Evolutionary conservation across 1,139 yeast species (phyloP).

Genomic region (Candida sojae): DNA sequence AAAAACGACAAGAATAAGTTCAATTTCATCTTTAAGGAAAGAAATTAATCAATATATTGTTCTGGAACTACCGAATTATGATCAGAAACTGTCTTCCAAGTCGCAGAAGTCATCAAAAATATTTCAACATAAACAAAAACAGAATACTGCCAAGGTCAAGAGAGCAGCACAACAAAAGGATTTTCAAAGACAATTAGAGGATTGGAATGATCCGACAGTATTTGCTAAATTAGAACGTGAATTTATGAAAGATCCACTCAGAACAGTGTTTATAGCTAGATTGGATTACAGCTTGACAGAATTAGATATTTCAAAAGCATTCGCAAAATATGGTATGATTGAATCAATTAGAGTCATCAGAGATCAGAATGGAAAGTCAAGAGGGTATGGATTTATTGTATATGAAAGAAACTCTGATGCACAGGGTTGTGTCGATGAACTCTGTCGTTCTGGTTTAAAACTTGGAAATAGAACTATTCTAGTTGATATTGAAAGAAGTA

Average conservation of each 20-base stretch:
- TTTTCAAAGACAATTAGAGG: constrained; percentile 36
- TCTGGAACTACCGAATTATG: constrained; percentile 18
- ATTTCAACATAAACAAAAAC: constrained; percentile 13
- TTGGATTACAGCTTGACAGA: constrained; percentile 69
- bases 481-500: constrained; percentile 84
- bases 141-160: constrained; percentile 13
- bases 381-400: constrained; percentile 86
- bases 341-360: constrained; percentile 69
- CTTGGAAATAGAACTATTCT: constrained; percentile 50
- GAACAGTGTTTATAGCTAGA: constrained; percentile 77
- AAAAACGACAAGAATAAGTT: constrained; percentile 51
- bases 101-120: constrained; percentile 5
- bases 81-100: constrained; percentile 9
- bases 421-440: constrained; percentile 56
- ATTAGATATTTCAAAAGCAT: constrained; percentile 63
- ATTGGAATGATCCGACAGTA: constrained; percentile 56
- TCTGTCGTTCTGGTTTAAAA: constrained; percentile 54
- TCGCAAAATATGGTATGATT: constrained; percentile 68
- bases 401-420: constrained; percentile 64
- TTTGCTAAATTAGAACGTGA: constrained; percentile 52
- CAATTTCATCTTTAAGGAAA: constrained; percentile 45
- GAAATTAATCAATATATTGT: constrained; percentile 31
- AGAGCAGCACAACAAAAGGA: constrained; percentile 33
- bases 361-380: constrained; percentile 55
- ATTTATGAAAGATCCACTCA: constrained; percentile 66